phyloP scores from a whole-genome alignment of 176 grass and related monocot species.

The Avena atlantica region DNA sequence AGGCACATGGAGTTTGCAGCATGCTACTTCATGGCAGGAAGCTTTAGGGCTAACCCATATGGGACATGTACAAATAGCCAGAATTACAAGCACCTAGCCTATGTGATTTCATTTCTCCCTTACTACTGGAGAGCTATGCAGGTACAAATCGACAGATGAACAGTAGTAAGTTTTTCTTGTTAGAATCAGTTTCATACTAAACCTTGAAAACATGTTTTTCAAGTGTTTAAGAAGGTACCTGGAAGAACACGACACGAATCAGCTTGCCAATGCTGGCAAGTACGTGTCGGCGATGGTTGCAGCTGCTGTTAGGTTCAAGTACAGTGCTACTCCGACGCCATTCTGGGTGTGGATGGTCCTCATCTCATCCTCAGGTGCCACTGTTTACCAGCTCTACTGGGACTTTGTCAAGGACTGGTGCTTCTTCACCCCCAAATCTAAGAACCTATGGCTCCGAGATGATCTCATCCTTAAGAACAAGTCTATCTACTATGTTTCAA shows the following conservation, averaged over 20 bases:
- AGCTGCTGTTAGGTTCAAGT: slow-evolving; percentile 78
- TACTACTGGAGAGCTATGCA: slow-evolving; percentile 99
- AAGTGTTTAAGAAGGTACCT: slow-evolving; percentile 95
- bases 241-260: slow-evolving; percentile 83
- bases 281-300: slow-evolving; percentile 95
- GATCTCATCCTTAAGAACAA: slow-evolving; percentile 91
- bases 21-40: slow-evolving; percentile 90
- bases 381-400: slow-evolving; percentile 95
- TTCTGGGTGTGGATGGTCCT: slow-evolving; percentile 68
- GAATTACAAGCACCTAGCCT: slow-evolving; percentile 75
- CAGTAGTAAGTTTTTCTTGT: slow-evolving; percentile 6
- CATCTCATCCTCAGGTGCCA: slow-evolving; percentile 68
- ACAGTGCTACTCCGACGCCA: slow-evolving; percentile 60
- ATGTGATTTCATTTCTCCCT: slow-evolving; percentile 93
- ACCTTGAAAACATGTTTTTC: not conserved
- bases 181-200: slow-evolving; percentile 31
- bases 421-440: slow-evolving; percentile 61
- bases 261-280: slow-evolving; percentile 87
- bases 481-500: slow-evolving; percentile 73
- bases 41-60: slow-evolving; percentile 59
- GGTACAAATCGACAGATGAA: slow-evolving; percentile 48
- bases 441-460: slow-evolving; percentile 72
- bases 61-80: slow-evolving; percentile 65
- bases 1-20: slow-evolving; percentile 85
- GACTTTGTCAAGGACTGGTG: slow-evolving; percentile 98